Base-by-base conservation (phyloP, 2,329 filamentous ascomycete species). In the Epichloe baconii region DNA sequence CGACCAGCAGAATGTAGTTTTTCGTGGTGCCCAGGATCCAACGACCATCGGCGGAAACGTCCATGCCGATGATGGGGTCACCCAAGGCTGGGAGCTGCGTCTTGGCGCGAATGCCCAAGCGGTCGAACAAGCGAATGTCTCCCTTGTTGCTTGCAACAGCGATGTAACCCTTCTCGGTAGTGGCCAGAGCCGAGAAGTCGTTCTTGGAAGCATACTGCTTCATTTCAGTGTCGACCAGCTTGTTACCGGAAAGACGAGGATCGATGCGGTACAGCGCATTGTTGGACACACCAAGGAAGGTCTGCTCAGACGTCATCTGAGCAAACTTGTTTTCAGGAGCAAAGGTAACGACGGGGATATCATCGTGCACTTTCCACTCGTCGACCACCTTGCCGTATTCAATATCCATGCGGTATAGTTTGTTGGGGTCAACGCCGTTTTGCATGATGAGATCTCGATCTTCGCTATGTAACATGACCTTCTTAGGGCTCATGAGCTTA, bases 201-300 rank as follows among this genome's bases (percentile, higher is more conserved):
- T 97, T 97, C 78, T 97, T 97, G 61, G 89, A 94, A 12, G 77
- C 82, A 64, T 98, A 98, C 66, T 97, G 91, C 74, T 98, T 97
- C 61, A 97, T 78, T 59, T 97, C 83, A 7, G 85, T 77, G 56
- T 96, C 89, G 15, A 97, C 93, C 44, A 98, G 80, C 72, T 98
- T 98, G 71, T 86, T 85, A 48, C 90, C 93, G 6, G 86, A 74
- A 21, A 96, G 71, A 65, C 93, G 90, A 58, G 93, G 93, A 65
- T 98, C 93, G 52, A 98, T 79, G 11, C 91, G 86, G 74, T 90
- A 98, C 7, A 98, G 77, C 0, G 93, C 89, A 59, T 98, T 98
- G 64, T 83, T 80, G 8, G 90, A 96, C 26, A 95, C 81, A 69
- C 93, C 93, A 10, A 98, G 73, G 75, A 98, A 97, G 0, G 93